Base-by-base conservation (phyloP, 257 asterid genomes). In the Scutellaria barbata region DNA sequence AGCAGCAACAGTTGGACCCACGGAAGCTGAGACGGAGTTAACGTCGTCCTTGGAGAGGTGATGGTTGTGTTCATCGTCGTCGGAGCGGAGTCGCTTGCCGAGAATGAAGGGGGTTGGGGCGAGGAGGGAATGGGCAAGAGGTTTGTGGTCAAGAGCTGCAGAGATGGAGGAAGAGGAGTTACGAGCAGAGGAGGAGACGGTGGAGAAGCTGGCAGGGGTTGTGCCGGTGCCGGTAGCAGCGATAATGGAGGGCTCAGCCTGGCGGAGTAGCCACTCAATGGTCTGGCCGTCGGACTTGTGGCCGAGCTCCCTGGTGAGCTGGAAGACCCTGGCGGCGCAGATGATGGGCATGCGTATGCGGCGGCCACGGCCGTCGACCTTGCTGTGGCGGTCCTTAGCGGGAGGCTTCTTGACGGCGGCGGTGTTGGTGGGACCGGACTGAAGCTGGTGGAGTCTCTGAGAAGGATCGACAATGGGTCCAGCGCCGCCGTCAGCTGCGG, bases 241-340 rank as follows among this genome's bases (percentile, higher is more conserved):
- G 25, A 90, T 89, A 55, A 94, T 94, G 7, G 98, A 94, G 1
- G 97, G 98, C 84, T 94, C 98, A 1, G 98, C 98, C 73, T 93
- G 98, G 4, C 97, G 90, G 50, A 93, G 96, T 14, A 93, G 94
- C 98, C 97, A 93, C 82, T 93, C 98, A 1, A 93, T 93, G 30
- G 98, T 93, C 81, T 89, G 97, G 7, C 96, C 97, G 57, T 93
- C 98, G n/a, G 97, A 90, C 83, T 93, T 93, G 76, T 91, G 97
- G 17, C 97, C 99, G 0, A 93, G 85, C 80, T 93, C 98, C 0
- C 97, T 81, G 0, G 98, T 93, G 55, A 93, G 90, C 88, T 93
- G 98, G 68, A 93, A 93, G 37, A 93, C 98, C 69, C 98, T 83
- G 52, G 98, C 98, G 10, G 98, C 98, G 57, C 98, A 93, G 51